Evolutionary conservation across 768 basidiomycete species (phyloP).

Genomic region (Trametes cinnabarina): DNA sequence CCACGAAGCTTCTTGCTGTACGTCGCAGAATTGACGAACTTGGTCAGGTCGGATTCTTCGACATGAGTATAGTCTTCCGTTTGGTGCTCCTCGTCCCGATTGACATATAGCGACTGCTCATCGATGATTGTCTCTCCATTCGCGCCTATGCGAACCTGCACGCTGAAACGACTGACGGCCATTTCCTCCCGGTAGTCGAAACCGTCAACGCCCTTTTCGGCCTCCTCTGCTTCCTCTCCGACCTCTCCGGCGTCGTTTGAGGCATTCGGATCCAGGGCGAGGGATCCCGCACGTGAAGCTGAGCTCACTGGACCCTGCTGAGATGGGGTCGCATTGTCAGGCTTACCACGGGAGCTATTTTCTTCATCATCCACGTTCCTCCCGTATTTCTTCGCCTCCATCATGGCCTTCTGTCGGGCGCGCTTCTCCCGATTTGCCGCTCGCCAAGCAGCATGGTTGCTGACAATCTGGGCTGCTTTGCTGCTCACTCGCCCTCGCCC

Average conservation of each 20-base stretch:
- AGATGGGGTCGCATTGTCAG: neutral
- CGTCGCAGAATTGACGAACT: slow-evolving; percentile 82
- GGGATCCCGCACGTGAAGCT: neutral
- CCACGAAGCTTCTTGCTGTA: slow-evolving; percentile 81
- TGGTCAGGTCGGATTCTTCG: slow-evolving; percentile 77
- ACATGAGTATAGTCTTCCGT: slow-evolving; percentile 73
- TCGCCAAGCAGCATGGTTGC: slow-evolving; percentile 73
- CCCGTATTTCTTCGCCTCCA: slow-evolving; percentile 79
- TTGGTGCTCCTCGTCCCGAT: slow-evolving; percentile 65
- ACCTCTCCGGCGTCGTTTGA: slow-evolving; percentile 5
- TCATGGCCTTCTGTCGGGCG: slow-evolving; percentile 55
- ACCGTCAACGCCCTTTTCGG: slow-evolving; percentile 51
- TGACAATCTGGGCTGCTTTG: slow-evolving; percentile 69
- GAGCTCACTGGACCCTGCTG: neutral
- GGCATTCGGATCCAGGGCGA: neutral
- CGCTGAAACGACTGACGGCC: slow-evolving; percentile 70
- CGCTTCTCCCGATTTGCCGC: slow-evolving; percentile 64
- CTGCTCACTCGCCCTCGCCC: slow-evolving; percentile 78
- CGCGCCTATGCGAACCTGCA: slow-evolving; percentile 83
- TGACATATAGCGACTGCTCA: slow-evolving; percentile 79
- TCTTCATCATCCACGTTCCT: slow-evolving; percentile 46
- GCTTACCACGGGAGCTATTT: neutral
- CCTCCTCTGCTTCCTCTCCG: slow-evolving; percentile 19
- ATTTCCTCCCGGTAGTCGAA: slow-evolving; percentile 72
- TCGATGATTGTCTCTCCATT: slow-evolving; percentile 87